phyloP scores from a whole-genome alignment of 1,284 basidiomycete species.

The Moniliella sp. region DNA sequence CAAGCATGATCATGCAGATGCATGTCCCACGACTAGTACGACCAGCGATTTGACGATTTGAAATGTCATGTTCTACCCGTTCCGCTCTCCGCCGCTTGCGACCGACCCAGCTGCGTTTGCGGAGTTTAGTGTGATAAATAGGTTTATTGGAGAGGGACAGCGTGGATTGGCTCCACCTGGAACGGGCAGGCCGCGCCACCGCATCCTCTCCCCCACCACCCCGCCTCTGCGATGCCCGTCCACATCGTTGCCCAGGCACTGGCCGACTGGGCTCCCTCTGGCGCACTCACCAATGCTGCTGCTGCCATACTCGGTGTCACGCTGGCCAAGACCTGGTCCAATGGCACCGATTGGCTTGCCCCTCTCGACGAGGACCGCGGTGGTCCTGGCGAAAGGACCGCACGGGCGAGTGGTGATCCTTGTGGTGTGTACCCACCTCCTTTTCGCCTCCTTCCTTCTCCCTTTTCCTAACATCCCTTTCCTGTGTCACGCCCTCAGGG shows the following conservation, averaged over 20 bases:
- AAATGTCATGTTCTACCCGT: too few relatives aligned
- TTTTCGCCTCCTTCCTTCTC: neutral
- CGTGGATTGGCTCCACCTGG: too few relatives aligned
- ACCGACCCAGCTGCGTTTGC: too few relatives aligned
- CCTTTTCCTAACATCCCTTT: neutral
- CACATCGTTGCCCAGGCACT: neutral
- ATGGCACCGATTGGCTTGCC: neutral
- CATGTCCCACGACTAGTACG: too few relatives aligned
- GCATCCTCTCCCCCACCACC: too few relatives aligned
- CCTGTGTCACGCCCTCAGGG: conserved; percentile 8
- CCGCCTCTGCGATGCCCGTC: too few relatives aligned
- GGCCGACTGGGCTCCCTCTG: neutral
- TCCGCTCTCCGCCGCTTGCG: too few relatives aligned
- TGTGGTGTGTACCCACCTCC: conserved; percentile 4
- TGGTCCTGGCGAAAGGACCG: conserved; percentile 3
- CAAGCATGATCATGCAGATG: too few relatives aligned
- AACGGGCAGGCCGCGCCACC: too few relatives aligned
- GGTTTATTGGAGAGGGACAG: too few relatives aligned
- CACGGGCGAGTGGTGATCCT: conserved; percentile 13
- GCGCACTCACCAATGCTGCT: neutral
- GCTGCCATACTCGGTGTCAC: neutral
- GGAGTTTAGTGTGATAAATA: too few relatives aligned
- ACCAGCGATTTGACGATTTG: too few relatives aligned
- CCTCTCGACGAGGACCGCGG: neutral
- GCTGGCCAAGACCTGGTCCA: conserved; percentile 2